Percentiles rank a stretch among this genome's conserved stretches.
These are phyloP conservation scores for Phycomyces blakesleeanus DNA, from an alignment of 192 early-diverging fungal species.

Conservation along the genomic window DNA sequence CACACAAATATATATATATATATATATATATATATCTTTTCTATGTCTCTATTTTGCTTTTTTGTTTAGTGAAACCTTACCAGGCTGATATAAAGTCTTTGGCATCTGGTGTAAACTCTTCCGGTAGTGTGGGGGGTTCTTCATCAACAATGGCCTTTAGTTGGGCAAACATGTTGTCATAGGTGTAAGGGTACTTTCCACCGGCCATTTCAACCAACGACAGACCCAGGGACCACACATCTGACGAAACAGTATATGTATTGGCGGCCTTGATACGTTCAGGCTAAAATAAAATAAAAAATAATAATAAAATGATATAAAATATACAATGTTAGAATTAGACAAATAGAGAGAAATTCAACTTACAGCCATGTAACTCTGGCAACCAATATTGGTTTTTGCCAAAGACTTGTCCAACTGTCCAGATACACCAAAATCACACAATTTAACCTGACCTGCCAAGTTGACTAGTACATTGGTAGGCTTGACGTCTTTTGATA, in stretches of 20 bases:
- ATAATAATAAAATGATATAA: background rate
- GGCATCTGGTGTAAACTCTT: slow-evolving; percentile 63
- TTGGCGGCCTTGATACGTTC: slow-evolving; percentile 77
- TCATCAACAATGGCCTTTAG: slow-evolving; percentile 82
- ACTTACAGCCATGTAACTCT: slow-evolving; percentile 91
- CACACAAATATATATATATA: too few relatives aligned
- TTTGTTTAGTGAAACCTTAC: too few relatives aligned
- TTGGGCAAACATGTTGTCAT: slow-evolving; percentile 81
- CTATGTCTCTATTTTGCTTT: too few relatives aligned
- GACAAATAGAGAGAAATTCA: too few relatives aligned
- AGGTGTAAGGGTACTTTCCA: slow-evolving; percentile 79
- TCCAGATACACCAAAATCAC: slow-evolving; percentile 95
- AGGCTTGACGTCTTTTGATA: slow-evolving; percentile 81
- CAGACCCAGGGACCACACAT: slow-evolving; percentile 92
- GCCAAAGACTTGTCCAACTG: slow-evolving; percentile 85
- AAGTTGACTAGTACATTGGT: slow-evolving; percentile 89
- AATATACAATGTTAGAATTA: too few relatives aligned
- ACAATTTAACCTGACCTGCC: slow-evolving; percentile 87
- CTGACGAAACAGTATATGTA: slow-evolving; percentile 82
- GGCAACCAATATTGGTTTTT: slow-evolving; percentile 91
- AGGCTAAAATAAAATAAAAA: slow-evolving; percentile 57
- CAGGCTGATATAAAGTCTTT: slow-evolving; percentile 80
- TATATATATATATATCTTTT: too few relatives aligned
- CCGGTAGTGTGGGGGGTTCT: slow-evolving; percentile 69
- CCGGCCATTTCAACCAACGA: slow-evolving; percentile 81